These are phyloP conservation scores for Phaeoacremonium minimum DNA, from an alignment of 2,329 filamentous ascomycete species.

Conservation along the genomic window DNA sequence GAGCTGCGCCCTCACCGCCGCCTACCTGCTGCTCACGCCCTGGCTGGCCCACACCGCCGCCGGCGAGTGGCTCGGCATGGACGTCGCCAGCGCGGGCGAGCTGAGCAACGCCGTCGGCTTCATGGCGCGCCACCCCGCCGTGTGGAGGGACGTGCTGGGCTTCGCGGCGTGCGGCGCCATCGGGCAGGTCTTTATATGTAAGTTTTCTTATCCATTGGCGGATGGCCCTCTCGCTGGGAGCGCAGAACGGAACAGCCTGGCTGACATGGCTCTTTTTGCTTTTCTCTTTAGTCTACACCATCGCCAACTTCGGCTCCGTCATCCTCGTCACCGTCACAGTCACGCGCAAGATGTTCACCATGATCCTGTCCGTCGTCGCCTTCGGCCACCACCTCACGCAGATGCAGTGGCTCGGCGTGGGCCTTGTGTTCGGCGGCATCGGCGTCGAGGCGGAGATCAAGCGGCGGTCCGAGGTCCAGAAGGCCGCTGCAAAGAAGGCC, in stretches of 20 bases:
- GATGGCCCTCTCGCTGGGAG: no score
- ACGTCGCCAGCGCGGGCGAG: constrained; percentile 67
- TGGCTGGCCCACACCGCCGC: constrained; percentile 67
- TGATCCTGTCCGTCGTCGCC: constrained; percentile 92
- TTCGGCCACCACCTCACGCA: constrained; percentile 82
- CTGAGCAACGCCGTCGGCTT: constrained; percentile 76
- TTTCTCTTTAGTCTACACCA: constrained; percentile 67
- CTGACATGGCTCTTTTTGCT: not conserved
- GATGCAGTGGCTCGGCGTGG: constrained; percentile 95
- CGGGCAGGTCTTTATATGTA: constrained; percentile 93
- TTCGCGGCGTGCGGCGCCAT: constrained; percentile 89
- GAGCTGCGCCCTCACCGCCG: constrained; percentile 69
- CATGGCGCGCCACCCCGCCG: constrained; percentile 71
- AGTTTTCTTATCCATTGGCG: no score
- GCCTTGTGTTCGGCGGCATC: constrained; percentile 90
- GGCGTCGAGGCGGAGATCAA: constrained; percentile 84
- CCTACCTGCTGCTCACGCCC: constrained; percentile 75
- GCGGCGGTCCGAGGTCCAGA: constrained; percentile 76
- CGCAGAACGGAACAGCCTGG: constrained; percentile 1
- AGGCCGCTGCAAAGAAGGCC: constrained; percentile 60
- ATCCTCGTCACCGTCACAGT: constrained; percentile 95
- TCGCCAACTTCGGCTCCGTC: constrained; percentile 86
- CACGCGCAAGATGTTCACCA: constrained; percentile 98
- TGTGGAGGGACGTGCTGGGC: constrained; percentile 82
- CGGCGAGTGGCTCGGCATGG: constrained; percentile 63